Base-by-base conservation (phyloP, 2,329 filamentous ascomycete genomes). In the Akanthomyces muscarius region DNA sequence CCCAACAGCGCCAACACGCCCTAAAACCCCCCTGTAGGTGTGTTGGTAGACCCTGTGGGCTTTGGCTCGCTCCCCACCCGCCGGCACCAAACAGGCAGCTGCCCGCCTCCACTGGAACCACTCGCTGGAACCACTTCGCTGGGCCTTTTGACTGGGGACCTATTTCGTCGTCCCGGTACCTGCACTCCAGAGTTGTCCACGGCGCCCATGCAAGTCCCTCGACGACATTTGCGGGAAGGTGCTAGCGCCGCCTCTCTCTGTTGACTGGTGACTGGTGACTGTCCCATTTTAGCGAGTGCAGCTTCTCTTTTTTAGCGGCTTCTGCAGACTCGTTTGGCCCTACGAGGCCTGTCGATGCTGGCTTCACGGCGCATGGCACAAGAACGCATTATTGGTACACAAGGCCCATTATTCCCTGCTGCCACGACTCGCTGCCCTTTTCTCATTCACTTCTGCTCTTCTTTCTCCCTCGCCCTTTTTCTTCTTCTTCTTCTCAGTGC, bases 51-150 rank as follows among this genome's bases (percentile, higher is more conserved):
- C 33, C 7, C 33, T 36, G 33, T 36, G 33, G 33, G 33, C 33
- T 36, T 36, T 8, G 33, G 33, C 33, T 36, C 33, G 33, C 33
- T 36, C 2, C 8, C 33, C 10, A 36, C 33, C 28, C 28, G 28
- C 28, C 28, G 28, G 41, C 41, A 30, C 59, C 51, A 42, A 62
- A 62, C 50, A 42, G 59, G 59, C 59, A 62, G 59, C 59, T 50
- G 51, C 28, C 21, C 3, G 59, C 50, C 51, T 52, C 47, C 51
- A 62, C 47, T 53, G 25, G 38, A 51, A 16, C 47, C n/a, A 61
- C 21, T 14, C 30, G 23, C 28, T 38, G 50, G 51, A 50, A 55
- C 57, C 56, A 59, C 45, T 41, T 51, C 14, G 30, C 45, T 51
- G 56, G 56, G 38, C 23, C 38, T 14, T 10, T 25, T 18, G 23